Evolutionary conservation across 2,329 filamentous ascomycete species (phyloP), one percentile per base, ranked within the genome.

Genomic region (Stagonosporopsis vannaccii): DNA sequence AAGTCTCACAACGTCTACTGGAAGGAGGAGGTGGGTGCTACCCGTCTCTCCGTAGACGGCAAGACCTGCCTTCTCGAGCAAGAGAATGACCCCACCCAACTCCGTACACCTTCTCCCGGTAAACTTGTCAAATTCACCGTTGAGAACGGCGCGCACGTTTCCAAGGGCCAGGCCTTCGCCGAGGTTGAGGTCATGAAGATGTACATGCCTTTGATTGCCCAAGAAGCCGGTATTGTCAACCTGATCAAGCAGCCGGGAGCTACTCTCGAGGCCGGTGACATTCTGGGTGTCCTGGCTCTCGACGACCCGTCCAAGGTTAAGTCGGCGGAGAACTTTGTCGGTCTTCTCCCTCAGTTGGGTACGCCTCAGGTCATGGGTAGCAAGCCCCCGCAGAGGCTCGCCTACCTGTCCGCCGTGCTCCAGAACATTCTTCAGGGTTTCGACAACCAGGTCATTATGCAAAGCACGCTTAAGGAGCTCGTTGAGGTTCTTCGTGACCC

Each of bases 111-210:
- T 37, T 96, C 91, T 60, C 95, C 95, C 42, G 95, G 95, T 77
- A 99, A 99, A 83, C 89, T 99, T 32, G 94, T 99, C 81, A 97
- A 97, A 81, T 99, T 95, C 79, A 90, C 92, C 1, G 91, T 99
- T 2, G 95, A 97, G 77, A 98, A 96, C 71, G 95, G 95, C 59
- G 85, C 92, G 67, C 95, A 99, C 76, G 87, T 99, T 78, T 89
- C 87, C 77, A 92, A 96, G 68, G 94, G 94, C 54, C 91, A 98
- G 78, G 84, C 94, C 30, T 99, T 92, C 73, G 95, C 95, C 52
- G 95, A 99, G 78, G 94, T 99, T 36, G 95, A 99, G 80, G 95
- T 99, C 79, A 99, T 99, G 95, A 99, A 99, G 85, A 99, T 99
- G 95, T 98, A 98, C 85, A 99, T 99, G 95, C 95, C 95, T 71